Percentiles rank a stretch among this genome's conserved stretches.
These are phyloP conservation scores for Penicillium coprophilum DNA, from an alignment of 495 filamentous ascomycete species.

Conservation along the genomic window DNA sequence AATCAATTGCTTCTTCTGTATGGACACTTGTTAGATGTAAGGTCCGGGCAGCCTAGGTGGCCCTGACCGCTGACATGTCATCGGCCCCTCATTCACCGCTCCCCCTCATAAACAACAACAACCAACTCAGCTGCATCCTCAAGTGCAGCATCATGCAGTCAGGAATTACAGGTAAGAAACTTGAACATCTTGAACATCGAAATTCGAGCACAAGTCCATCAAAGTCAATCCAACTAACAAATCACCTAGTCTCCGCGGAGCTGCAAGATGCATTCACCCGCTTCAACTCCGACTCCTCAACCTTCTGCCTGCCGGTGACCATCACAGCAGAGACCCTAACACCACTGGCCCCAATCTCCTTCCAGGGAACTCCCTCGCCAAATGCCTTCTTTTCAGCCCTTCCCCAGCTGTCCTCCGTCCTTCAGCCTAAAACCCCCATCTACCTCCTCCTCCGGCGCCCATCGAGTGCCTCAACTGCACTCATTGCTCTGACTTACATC, in stretches of 20 bases:
- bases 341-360: slow-evolving; percentile 59
- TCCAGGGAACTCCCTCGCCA: slow-evolving; percentile 45
- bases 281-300: slow-evolving; percentile 60
- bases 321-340: slow-evolving; percentile 74
- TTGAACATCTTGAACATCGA: background rate
- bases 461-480: slow-evolving; percentile 44
- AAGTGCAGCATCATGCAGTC: slow-evolving; percentile 68
- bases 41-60: too few relatives aligned
- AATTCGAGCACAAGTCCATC: slow-evolving; percentile 2
- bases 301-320: slow-evolving; percentile 78
- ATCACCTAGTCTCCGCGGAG: slow-evolving; percentile 70
- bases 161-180: slow-evolving; percentile 70
- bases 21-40: background rate
- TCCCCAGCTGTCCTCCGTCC: slow-evolving; percentile 63
- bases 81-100: slow-evolving; percentile 28
- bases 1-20: background rate
- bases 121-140: slow-evolving; percentile 6
- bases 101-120: slow-evolving; percentile 25
- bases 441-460: slow-evolving; percentile 83
- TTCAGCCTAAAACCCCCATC: slow-evolving; percentile 71
- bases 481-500: slow-evolving; percentile 85
- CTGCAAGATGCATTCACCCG: slow-evolving; percentile 78
- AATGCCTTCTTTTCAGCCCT: slow-evolving; percentile 59
- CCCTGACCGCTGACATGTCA: background rate
- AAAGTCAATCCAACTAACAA: slow-evolving; percentile 16